A percentile compares a stretch with the other conserved stretches of the same genome.
Conservation (phyloP, 331 rosid species). For the Erythrophleum ivorense region DNA sequence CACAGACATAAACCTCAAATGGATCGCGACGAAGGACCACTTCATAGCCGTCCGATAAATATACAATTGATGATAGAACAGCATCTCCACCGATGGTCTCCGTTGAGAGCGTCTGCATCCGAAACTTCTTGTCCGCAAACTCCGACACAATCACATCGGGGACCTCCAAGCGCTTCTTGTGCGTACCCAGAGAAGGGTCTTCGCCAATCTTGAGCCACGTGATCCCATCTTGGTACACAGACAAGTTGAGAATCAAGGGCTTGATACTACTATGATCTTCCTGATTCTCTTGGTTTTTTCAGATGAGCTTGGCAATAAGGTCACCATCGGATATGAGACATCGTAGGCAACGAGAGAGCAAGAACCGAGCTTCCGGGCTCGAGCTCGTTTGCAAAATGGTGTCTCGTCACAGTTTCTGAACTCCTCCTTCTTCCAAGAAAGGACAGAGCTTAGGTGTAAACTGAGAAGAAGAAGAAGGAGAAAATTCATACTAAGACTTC, state of each 20-base stretch:
- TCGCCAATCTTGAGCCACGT: constrained; percentile 81
- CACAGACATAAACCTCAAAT: constrained; percentile 75
- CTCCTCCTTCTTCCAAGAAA: constrained; percentile 85
- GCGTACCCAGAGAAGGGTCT: constrained; percentile 58
- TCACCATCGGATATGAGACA: constrained; percentile 64
- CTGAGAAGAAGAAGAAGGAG: constrained; percentile 41
- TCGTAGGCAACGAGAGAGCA: constrained; percentile 61
- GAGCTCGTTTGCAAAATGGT: constrained; percentile 91
- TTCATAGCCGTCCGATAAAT: constrained; percentile 65
- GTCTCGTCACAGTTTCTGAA: constrained; percentile 86
- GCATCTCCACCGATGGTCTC: constrained; percentile 48
- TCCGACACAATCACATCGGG: constrained; percentile 75
- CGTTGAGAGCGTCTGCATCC: constrained; percentile 59
- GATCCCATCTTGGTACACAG: constrained; percentile 66
- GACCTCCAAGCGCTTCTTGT: constrained; percentile 76
- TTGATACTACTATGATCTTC: constrained; percentile 31
- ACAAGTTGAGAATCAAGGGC: constrained; percentile 72
- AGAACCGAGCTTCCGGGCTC: constrained; percentile 62
- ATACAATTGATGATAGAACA: constrained; percentile 55
- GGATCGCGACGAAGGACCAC: constrained; percentile 86
- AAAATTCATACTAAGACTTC: constrained; percentile 41
- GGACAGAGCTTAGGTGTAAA: constrained; percentile 46
- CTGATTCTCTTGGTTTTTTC: background rate
- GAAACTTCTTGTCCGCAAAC: constrained; percentile 57
- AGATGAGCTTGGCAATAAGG: constrained; percentile 60